phyloP scores from a whole-genome alignment of 345 rosid genomes.

The Litchi chinensis region DNA sequence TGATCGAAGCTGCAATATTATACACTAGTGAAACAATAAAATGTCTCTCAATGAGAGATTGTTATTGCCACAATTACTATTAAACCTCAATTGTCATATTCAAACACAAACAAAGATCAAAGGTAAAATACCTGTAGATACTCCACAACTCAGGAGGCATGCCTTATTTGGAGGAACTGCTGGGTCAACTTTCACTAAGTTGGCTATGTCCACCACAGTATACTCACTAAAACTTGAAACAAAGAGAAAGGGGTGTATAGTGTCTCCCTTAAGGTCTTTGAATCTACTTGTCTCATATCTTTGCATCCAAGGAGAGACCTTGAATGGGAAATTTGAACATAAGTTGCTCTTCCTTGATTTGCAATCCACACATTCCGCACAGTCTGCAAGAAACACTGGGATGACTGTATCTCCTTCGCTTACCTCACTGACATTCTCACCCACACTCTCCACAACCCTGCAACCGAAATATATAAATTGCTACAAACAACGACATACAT shows the following conservation, averaged over 20 bases:
- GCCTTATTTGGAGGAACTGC: conserved; percentile 69
- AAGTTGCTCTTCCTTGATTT: conserved; percentile 71
- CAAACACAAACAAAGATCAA: background rate
- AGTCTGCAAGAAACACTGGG: conserved; percentile 74
- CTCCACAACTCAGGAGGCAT: conserved; percentile 86
- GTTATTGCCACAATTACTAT: background rate
- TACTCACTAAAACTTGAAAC: conserved; percentile 84
- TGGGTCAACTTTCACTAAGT: conserved; percentile 66
- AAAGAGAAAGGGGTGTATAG: conserved; percentile 63
- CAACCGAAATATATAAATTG: background rate
- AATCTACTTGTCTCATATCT: conserved; percentile 76
- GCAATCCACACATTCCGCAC: conserved; percentile 76
- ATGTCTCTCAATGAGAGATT: background rate
- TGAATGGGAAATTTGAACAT: conserved; percentile 70
- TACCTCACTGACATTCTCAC: conserved; percentile 62
- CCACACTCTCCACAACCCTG: conserved; percentile 86
- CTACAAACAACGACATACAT: too few species aligned
- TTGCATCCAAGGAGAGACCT: conserved; percentile 79
- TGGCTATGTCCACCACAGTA: conserved; percentile 68
- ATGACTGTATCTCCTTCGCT: conserved; percentile 67
- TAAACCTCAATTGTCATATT: background rate
- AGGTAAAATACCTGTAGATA: conserved; percentile 65
- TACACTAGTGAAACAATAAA: too few species aligned
- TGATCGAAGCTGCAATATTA: background rate
- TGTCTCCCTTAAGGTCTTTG: conserved; percentile 69